Evolutionary conservation across 768 basidiomycete genomes (phyloP).

Genomic region (Mycena galopus): DNA sequence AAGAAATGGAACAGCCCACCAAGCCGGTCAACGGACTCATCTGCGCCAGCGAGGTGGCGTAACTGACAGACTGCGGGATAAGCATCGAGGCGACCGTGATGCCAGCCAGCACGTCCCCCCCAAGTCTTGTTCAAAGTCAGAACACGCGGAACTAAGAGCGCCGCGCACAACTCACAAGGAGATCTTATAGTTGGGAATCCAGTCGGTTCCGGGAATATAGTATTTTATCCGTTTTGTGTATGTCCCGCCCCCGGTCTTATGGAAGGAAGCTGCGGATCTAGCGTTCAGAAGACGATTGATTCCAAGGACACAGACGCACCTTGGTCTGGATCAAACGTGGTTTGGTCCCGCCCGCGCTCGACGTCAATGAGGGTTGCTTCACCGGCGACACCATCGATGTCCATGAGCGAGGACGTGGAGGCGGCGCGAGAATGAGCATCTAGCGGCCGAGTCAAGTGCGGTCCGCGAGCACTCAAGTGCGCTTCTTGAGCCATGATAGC

Average conservation of each 20-base stretch:
- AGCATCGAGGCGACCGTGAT: conserved; percentile 88
- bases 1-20: conserved; percentile 56
- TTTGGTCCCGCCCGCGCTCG: conserved; percentile 31
- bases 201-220: conserved; percentile 81
- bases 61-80: conserved; percentile 91
- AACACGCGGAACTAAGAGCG: neutral
- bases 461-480: conserved; percentile 6
- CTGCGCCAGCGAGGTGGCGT: conserved; percentile 89
- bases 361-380: conserved; percentile 30
- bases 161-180: conserved; percentile 65
- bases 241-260: conserved; percentile 44
- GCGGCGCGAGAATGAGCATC: conserved; percentile 24
- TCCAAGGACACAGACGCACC: conserved; percentile 12
- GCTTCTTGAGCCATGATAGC: conserved; percentile 21
- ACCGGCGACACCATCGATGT: conserved; percentile 47
- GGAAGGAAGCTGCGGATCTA: conserved; percentile 22
- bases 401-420: conserved; percentile 47
- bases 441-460: conserved; percentile 22
- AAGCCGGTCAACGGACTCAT: conserved; percentile 89
- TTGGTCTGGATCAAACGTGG: conserved; percentile 32
- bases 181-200: conserved; percentile 84
- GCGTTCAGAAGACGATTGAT: neutral
- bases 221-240: conserved; percentile 70
- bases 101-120: conserved; percentile 86
- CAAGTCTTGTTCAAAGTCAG: conserved; percentile 53